Conservation (phyloP, 1,284 basidiomycete genomes). For the Cutaneotrichosporon dermatis region DNA sequence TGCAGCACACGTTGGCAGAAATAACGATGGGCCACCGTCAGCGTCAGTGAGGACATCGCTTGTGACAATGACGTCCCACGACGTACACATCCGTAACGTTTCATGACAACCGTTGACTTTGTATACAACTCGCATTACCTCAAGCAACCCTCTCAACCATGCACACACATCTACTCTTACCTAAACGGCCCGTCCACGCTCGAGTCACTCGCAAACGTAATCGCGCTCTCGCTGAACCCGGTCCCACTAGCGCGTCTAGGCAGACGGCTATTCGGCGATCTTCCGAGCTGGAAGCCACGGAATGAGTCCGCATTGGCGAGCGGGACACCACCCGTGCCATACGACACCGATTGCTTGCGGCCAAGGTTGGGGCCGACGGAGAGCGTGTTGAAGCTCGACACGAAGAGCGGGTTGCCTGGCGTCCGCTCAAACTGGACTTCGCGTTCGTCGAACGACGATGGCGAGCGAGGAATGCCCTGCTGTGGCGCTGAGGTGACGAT, state of each 20-base stretch:
- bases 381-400: constrained; percentile 38
- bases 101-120: too few relatives aligned
- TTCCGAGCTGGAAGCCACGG: background rate
- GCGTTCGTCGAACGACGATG: background rate
- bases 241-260: constrained; percentile 36
- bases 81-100: too few relatives aligned
- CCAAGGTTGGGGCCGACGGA: constrained; percentile 41
- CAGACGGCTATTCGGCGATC: constrained; percentile 5
- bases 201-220: constrained; percentile 43
- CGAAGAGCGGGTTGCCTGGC: constrained; percentile 44
- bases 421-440: constrained; percentile 32
- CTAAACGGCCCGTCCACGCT: constrained; percentile 1
- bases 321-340: background rate
- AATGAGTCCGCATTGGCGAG: constrained; percentile 4
- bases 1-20: too few relatives aligned
- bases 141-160: too few relatives aligned
- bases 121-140: too few relatives aligned
- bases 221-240: constrained; percentile 47
- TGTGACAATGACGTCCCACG: too few relatives aligned
- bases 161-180: background rate
- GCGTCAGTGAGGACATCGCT: too few relatives aligned
- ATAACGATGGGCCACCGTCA: too few relatives aligned
- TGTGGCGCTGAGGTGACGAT: constrained; percentile 27
- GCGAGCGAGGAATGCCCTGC: background rate
- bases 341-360: constrained; percentile 24